Evolutionary conservation across 176 grass and related monocot genomes (phyloP), one percentile per base, ranked within the genome.

Genomic region (Neostapfia colusana): DNA sequence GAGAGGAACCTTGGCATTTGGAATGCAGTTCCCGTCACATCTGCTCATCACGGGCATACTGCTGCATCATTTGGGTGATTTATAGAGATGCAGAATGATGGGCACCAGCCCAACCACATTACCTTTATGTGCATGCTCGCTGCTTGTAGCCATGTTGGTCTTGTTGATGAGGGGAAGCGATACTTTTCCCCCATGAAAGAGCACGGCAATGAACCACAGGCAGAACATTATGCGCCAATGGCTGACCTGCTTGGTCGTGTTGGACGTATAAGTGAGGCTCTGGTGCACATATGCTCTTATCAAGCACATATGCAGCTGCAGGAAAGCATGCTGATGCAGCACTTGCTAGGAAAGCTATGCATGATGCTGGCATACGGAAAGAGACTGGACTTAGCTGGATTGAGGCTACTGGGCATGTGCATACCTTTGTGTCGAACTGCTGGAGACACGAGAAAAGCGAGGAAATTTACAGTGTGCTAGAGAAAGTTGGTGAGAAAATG

Each of bases 381-480:
- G 95, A 98, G 58, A 90, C 87, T 13, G 91, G 95, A 28, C 84
- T 98, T 69, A 92, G 95, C 70, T 98, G 95, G 95, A 69, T 94
- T 37, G 95, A 98, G 81, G 75, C 87, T 45, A 69, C 84, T 62
- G 95, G 91, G 25, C 53, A 81, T 78, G 87, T 98, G 61, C 91
- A 98, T 84, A 90, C 91, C 45, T 98, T 98, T 56, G 91, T 80
- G 2, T 98, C 95, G 0, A 82, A 90, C 43, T 93, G 93, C 73
- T 84, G 85, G 74, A 79, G 74, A n/a, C 91, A 98, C 74, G 54
- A 83, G 37, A 88, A 65, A 84, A 92, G 75, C 7, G 78, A 69
- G 1, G 95, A 93, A 59, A 94, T 98, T 67, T 94, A 94, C 70
- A 61, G 39, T 37, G 37, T 88, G 48, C 77, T 98, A 57, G 87